Conservation (phyloP, 331 rosid genomes). For the Pyracantha coccinea region DNA sequence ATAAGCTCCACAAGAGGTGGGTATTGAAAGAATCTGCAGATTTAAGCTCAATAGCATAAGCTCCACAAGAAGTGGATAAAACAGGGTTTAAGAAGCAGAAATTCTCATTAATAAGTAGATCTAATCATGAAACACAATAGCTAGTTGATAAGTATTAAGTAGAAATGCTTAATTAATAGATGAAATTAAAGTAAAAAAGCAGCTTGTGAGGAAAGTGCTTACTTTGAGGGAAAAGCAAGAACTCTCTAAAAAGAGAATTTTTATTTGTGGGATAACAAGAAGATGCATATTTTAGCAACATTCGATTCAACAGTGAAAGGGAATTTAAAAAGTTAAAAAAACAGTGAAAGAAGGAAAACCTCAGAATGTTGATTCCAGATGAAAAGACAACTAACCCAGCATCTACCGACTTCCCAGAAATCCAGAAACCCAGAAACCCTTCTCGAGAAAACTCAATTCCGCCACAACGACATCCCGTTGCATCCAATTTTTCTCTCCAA, state of each 20-base stretch:
- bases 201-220: not conserved
- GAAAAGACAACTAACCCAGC: not conserved
- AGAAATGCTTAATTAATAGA: not conserved
- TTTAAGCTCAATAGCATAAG: not conserved
- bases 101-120: not conserved
- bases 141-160: not conserved
- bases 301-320: not conserved
- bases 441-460: not conserved
- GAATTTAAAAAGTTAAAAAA: not conserved
- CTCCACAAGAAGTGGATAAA: not conserved
- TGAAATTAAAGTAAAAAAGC: not conserved
- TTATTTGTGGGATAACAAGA: not conserved
- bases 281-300: not conserved
- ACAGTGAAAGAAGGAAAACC: not conserved
- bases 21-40: not conserved
- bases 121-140: not conserved
- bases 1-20: not conserved
- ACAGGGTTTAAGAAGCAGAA: not conserved
- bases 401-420: not conserved
- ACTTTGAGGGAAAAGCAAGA: not conserved
- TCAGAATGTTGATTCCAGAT: not conserved
- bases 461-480: fast-evolving
- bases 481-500: not conserved
- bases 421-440: not conserved
- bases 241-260: no score